Conservation (phyloP, 140 eudicot genomes). For the Senecio squalidus region DNA sequence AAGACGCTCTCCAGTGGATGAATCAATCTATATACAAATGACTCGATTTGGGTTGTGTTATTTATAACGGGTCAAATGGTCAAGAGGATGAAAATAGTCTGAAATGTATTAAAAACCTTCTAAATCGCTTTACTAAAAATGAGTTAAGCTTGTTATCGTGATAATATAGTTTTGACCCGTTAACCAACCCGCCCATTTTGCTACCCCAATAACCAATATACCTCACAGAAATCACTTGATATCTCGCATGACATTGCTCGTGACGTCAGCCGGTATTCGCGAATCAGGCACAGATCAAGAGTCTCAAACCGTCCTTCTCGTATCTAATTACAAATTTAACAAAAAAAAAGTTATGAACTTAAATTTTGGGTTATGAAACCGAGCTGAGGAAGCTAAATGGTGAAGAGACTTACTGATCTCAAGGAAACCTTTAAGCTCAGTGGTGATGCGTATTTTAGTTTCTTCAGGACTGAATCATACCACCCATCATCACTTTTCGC, state of each 20-base stretch:
- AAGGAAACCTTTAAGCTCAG: constrained; percentile 87
- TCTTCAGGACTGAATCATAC: constrained; percentile 57
- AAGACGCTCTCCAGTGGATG: too few species aligned
- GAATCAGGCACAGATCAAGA: constrained; percentile 65
- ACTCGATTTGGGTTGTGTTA: neutral
- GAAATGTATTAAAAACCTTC: neutral
- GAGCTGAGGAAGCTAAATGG: neutral
- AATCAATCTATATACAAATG: neutral
- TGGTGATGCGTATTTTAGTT: constrained; percentile 65
- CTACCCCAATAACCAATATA: constrained; percentile 1
- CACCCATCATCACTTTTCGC: constrained; percentile 53
- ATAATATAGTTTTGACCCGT: neutral
- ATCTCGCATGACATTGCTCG: constrained; percentile 57
- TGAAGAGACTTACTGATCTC: constrained; percentile 59
- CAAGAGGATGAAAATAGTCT: neutral
- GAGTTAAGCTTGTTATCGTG: neutral
- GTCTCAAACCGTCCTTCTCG: constrained; percentile 88
- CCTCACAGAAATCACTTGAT: constrained; percentile 73
- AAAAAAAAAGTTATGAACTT: neutral
- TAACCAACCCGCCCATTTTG: neutral
- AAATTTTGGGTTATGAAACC: neutral
- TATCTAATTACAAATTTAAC: constrained; percentile 37
- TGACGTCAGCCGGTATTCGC: constrained; percentile 74
- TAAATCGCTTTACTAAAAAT: neutral
- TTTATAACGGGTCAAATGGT: neutral